Evolutionary conservation across 345 rosid species (phyloP).

Genomic region (Salix arbutifolia): DNA sequence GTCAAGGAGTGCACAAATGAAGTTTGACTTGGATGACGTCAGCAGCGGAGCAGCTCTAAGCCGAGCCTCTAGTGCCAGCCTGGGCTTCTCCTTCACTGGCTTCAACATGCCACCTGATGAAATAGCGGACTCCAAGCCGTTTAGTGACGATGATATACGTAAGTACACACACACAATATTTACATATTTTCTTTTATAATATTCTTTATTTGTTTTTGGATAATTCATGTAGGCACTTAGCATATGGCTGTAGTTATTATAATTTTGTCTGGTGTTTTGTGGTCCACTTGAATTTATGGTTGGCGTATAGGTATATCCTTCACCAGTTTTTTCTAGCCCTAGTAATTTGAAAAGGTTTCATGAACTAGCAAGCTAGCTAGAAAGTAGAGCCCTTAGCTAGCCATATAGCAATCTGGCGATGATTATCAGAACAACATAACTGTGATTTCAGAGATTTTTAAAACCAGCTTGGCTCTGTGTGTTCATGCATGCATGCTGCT

Average conservation of each 20-base stretch:
- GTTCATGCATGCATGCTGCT: background rate
- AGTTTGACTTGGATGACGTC: slow-evolving; percentile 66
- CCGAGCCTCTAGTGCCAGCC: slow-evolving; percentile 92
- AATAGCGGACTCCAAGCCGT: slow-evolving; percentile 66
- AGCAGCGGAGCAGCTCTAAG: slow-evolving; percentile 85
- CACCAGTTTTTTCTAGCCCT: background rate
- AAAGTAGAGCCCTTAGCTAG: background rate
- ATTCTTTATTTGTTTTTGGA: background rate
- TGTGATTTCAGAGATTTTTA: background rate
- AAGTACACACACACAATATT: slow-evolving; percentile 21
- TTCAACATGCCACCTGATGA: slow-evolving; percentile 82
- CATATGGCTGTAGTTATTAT: background rate
- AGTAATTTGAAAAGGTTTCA: background rate
- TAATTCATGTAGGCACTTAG: background rate
- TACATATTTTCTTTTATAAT: background rate
- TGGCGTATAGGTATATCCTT: background rate
- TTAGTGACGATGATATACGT: slow-evolving; percentile 89
- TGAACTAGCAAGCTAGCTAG: background rate
- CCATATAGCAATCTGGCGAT: background rate
- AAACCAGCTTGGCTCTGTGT: background rate
- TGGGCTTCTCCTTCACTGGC: slow-evolving; percentile 92
- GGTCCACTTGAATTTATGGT: slow-evolving; percentile 5
- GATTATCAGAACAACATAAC: background rate
- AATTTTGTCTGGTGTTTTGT: background rate
- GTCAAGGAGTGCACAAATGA: slow-evolving; percentile 81